Conservation (phyloP, 495 filamentous ascomycete genomes). For the Bacidia rubella region DNA sequence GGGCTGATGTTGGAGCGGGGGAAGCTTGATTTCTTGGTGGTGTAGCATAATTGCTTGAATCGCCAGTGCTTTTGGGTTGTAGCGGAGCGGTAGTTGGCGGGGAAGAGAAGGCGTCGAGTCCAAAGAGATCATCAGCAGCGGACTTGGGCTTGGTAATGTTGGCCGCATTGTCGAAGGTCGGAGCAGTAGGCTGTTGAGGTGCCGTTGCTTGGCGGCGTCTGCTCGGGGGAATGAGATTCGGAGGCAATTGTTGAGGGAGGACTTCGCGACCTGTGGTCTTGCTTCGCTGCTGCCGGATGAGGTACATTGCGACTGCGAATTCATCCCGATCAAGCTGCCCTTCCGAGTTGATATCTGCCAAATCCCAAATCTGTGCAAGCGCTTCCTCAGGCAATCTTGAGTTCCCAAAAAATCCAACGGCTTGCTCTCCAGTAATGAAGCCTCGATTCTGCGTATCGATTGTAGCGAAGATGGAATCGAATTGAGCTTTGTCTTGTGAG, state of each 20-base stretch:
- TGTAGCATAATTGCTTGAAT: conserved; percentile 37
- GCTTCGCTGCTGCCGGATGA: conserved; percentile 75
- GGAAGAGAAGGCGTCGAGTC: conserved; percentile 56
- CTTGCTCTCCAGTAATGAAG: conserved; percentile 83
- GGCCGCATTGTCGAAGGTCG: conserved; percentile 35
- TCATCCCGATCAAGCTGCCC: conserved; percentile 76
- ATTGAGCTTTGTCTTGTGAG: conserved; percentile 69
- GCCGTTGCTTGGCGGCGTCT: conserved; percentile 58
- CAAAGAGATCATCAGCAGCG: conserved; percentile 83
- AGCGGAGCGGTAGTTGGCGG: conserved; percentile 43
- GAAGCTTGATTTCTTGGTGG: conserved; percentile 20
- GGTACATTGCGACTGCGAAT: conserved; percentile 95
- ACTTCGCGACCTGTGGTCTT: conserved; percentile 44
- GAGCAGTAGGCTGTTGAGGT: conserved; percentile 33
- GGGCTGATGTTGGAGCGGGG: conserved; percentile 5
- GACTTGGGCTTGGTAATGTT: conserved; percentile 46
- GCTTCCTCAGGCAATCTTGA: conserved; percentile 80
- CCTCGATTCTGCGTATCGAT: conserved; percentile 69
- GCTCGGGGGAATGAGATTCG: conserved; percentile 73
- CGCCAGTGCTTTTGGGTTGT: conserved; percentile 55
- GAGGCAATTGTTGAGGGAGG: conserved; percentile 61
- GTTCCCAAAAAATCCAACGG: conserved; percentile 87
- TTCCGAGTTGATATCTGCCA: conserved; percentile 85
- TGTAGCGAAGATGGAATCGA: conserved; percentile 69
- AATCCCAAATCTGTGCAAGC: conserved; percentile 93